Percentiles rank a stretch among this genome's conserved stretches.
Evolutionary conservation across 768 basidiomycete species (phyloP).

Genomic region (Pulveroboletus sp.): DNA sequence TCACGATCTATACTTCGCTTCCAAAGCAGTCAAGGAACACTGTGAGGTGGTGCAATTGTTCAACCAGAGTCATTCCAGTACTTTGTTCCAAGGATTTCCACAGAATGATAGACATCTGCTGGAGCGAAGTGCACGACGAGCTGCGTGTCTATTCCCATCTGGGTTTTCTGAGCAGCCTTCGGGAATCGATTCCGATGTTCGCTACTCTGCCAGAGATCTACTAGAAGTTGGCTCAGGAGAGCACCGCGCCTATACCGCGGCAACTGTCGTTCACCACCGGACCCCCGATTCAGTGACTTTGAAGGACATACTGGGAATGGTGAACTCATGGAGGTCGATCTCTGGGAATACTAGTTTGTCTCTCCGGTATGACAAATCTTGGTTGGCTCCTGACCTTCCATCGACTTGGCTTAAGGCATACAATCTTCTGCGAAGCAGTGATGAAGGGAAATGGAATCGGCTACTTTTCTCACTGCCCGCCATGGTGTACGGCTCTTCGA

Average conservation of each 20-base stretch:
- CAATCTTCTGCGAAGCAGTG: slow-evolving; percentile 16
- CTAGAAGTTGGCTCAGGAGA: slow-evolving; percentile 1
- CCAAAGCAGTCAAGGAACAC: slow-evolving; percentile 29
- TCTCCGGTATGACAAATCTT: slow-evolving; percentile 25
- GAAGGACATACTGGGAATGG: slow-evolving; percentile 1
- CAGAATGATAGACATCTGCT: slow-evolving; percentile 8
- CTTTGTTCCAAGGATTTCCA: slow-evolving; percentile 6
- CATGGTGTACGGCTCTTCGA: slow-evolving; percentile 26
- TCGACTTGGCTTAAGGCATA: slow-evolving; percentile 28
- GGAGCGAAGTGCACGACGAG: slow-evolving; percentile 13
- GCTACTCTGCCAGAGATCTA: slow-evolving; percentile 11
- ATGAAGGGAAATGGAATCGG: slow-evolving; percentile 10
- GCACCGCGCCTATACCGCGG: slow-evolving; percentile 15
- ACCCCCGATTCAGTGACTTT: background rate
- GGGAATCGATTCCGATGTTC: background rate
- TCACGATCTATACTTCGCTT: slow-evolving; percentile 22
- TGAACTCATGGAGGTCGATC: slow-evolving; percentile 6
- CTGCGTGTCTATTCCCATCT: slow-evolving; percentile 10
- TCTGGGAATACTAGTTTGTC: slow-evolving; percentile 1
- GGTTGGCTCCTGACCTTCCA: slow-evolving; percentile 22
- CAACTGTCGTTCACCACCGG: slow-evolving; percentile 2
- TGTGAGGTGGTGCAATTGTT: slow-evolving; percentile 13
- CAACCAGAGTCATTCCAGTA: background rate
- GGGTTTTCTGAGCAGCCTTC: slow-evolving; percentile 5
- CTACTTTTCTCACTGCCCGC: slow-evolving; percentile 32